These are phyloP conservation scores for Cercospora beticola DNA, from an alignment of 2,329 filamentous ascomycete genomes.

Conservation along the genomic window DNA sequence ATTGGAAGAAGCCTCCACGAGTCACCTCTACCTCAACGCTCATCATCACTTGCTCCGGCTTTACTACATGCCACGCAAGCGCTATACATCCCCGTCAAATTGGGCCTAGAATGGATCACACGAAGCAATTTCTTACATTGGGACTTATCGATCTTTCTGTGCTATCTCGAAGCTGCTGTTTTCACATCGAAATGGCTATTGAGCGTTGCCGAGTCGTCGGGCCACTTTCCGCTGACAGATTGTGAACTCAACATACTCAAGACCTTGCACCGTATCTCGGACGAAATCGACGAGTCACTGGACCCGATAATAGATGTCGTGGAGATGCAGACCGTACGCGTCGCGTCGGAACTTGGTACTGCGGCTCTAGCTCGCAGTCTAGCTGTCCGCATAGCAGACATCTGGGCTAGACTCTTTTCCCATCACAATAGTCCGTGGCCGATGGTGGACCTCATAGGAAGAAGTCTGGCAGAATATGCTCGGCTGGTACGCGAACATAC, in stretches of 20 bases:
- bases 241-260: conserved; percentile 1
- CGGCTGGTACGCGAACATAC: neutral
- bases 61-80: conserved; percentile 6
- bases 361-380: neutral
- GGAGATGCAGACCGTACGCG: neutral
- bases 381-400: neutral
- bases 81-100: conserved; percentile 8
- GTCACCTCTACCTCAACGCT: neutral
- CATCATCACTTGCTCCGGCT: neutral
- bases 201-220: neutral
- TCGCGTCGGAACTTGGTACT: neutral
- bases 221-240: neutral
- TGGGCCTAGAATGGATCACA: conserved; percentile 5
- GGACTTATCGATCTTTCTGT: conserved; percentile 1
- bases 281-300: conserved; percentile 2
- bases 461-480: neutral
- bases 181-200: conserved; percentile 7
- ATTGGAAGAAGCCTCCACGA: neutral
- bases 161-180: conserved; percentile 4
- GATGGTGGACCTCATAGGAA: conserved; percentile 4
- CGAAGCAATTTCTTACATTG: conserved; percentile 4
- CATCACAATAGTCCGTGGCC: conserved; percentile 8
- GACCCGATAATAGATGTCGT: neutral
- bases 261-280: neutral
- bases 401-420: neutral